These are phyloP conservation scores for Mallotus nudiflorus DNA, from an alignment of 345 rosid species.

Conservation along the genomic window DNA sequence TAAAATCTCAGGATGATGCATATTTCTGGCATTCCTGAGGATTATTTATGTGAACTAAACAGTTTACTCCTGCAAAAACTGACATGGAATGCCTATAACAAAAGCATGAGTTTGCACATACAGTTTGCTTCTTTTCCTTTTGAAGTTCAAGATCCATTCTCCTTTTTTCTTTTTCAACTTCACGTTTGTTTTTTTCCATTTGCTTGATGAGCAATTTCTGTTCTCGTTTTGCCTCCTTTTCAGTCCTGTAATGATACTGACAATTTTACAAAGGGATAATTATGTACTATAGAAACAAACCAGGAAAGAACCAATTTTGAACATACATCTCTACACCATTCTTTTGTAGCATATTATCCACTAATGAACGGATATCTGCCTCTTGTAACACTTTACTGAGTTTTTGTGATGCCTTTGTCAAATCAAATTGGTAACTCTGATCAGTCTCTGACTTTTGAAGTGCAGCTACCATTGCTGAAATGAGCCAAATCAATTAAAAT, in stretches of 20 bases:
- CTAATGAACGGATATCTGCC: slow-evolving; percentile 57
- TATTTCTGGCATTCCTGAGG: not conserved
- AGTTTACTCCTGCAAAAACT: not conserved
- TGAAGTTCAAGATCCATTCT: slow-evolving; percentile 59
- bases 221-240: slow-evolving; percentile 58
- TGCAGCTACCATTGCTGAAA: slow-evolving; percentile 63
- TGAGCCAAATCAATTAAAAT: slow-evolving; percentile 21
- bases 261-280: not conserved
- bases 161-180: slow-evolving; percentile 78
- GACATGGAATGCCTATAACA: not conserved
- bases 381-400: slow-evolving; percentile 58
- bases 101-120: slow-evolving; percentile 27
- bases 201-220: slow-evolving; percentile 63
- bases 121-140: slow-evolving; percentile 63
- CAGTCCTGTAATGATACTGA: slow-evolving; percentile 43
- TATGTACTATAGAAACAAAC: not conserved
- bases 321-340: slow-evolving; percentile 57
- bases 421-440: slow-evolving; percentile 30
- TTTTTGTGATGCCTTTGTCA: slow-evolving; percentile 54
- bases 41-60: not conserved
- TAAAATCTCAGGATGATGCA: not conserved
- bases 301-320: slow-evolving; percentile 12
- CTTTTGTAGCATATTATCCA: slow-evolving; percentile 54
- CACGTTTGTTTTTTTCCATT: slow-evolving; percentile 63
- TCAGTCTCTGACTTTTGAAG: slow-evolving; percentile 45